Conservation (phyloP, 805 yeast species). For the Priceomyces fermenticarens region DNA sequence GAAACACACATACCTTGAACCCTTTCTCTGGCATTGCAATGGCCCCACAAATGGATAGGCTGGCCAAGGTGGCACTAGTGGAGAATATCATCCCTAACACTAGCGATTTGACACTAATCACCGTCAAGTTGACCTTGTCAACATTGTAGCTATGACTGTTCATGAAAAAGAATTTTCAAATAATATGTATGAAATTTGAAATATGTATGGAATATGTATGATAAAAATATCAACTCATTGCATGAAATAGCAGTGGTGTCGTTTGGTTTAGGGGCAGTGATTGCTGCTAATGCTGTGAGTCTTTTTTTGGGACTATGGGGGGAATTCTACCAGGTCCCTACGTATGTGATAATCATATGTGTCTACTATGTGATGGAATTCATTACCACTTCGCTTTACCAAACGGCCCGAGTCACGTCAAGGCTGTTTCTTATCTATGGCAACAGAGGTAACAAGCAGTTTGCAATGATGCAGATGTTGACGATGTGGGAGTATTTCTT, state of each 20-base stretch:
- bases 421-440: conserved; percentile 34
- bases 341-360: conserved; percentile 18
- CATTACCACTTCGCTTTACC: conserved; percentile 20
- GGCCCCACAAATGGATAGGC: conserved; percentile 1
- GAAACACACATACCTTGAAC: conserved; percentile 33
- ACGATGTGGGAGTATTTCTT: conserved; percentile 21
- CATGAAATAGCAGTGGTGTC: conserved; percentile 17
- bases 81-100: conserved; percentile 27
- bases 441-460: conserved; percentile 29
- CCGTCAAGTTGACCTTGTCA: conserved; percentile 23
- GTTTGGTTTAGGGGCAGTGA: conserved; percentile 15
- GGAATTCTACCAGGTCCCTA: conserved; percentile 4
- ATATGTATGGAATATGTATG: conserved; percentile 7
- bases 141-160: conserved; percentile 20
- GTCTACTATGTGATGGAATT: conserved; percentile 28
- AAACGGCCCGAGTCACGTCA: conserved; percentile 19
- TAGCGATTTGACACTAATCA: conserved; percentile 29
- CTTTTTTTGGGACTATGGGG: neutral
- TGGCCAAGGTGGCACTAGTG: conserved; percentile 8
- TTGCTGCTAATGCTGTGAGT: conserved; percentile 7
- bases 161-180: neutral
- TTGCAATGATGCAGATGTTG: conserved; percentile 25
- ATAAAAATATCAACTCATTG: conserved; percentile 14
- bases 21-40: neutral
- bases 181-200: neutral